Conservation (phyloP, 768 basidiomycete species). For the Kockovaella imperatae region DNA sequence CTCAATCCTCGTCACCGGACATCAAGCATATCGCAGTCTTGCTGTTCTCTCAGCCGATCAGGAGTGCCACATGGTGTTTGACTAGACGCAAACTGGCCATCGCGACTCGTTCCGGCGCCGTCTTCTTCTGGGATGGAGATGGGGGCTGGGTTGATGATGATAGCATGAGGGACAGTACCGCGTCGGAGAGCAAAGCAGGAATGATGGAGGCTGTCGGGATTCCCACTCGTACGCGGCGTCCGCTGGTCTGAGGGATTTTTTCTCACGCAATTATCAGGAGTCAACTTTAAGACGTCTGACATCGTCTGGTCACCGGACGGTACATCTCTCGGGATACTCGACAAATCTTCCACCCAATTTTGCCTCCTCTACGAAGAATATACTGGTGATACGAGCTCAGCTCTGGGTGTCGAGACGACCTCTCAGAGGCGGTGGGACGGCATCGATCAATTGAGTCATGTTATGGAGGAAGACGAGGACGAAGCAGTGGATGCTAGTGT, state of each 20-base stretch:
- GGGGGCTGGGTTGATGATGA: conserved; percentile 36
- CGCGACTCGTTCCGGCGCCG: conserved; percentile 10
- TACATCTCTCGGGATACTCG: conserved; percentile 65
- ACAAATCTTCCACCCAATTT: conserved; percentile 58
- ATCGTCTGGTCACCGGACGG: conserved; percentile 80
- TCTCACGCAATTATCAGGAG: conserved; percentile 46
- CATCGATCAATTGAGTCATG: conserved; percentile 18
- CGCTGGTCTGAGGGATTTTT: too few relatives aligned
- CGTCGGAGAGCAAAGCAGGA: conserved; percentile 50
- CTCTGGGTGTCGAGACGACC: not conserved
- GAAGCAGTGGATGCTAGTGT: not conserved
- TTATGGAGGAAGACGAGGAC: conserved; percentile 25
- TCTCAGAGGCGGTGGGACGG: conserved; percentile 6
- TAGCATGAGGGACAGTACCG: not conserved
- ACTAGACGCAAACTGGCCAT: conserved; percentile 8
- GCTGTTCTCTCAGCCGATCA: conserved; percentile 57
- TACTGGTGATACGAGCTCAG: not conserved
- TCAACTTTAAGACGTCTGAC: conserved; percentile 63
- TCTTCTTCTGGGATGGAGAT: conserved; percentile 40
- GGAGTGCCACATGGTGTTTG: conserved; percentile 73
- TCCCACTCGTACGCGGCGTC: conserved; percentile 76
- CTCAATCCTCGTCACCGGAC: conserved; percentile 45
- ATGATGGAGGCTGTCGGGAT: conserved; percentile 84
- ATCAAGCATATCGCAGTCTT: conserved; percentile 43
- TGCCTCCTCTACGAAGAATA: conserved; percentile 49